Percentiles rank a stretch among this genome's conserved stretches.
Conservation (phyloP, 2,329 filamentous ascomycete species). For the Aspergillus udagawae region DNA sequence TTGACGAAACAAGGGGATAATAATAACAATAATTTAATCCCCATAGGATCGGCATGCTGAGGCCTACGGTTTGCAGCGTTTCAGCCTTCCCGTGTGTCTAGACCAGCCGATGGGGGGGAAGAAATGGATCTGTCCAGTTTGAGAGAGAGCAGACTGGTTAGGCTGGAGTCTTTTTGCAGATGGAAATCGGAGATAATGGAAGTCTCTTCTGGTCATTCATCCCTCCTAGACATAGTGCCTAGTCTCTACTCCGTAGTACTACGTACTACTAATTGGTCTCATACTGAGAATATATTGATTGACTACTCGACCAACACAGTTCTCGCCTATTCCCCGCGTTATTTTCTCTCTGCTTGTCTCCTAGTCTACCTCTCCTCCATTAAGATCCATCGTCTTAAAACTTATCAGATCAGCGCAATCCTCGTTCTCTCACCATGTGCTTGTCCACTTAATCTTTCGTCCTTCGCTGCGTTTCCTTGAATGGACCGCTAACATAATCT, state of each 20-base stretch:
- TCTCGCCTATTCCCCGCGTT: too few species aligned
- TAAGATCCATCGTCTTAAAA: neutral
- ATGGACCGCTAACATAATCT: neutral
- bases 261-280: too few species aligned
- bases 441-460: neutral
- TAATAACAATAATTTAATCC: too few species aligned
- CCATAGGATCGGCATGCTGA: neutral
- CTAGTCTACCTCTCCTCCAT: neutral
- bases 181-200: neutral
- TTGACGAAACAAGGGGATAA: neutral
- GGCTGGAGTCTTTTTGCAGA: neutral
- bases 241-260: too few species aligned
- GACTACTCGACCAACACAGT: too few species aligned
- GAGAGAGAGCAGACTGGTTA: slow-evolving; percentile 14
- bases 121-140: slow-evolving; percentile 10
- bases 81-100: slow-evolving; percentile 26
- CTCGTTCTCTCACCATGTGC: neutral
- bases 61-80: slow-evolving; percentile 5
- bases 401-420: neutral
- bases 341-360: neutral
- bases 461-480: neutral
- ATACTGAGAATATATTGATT: too few species aligned
- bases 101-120: slow-evolving; percentile 27
- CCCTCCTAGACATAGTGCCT: too few species aligned
- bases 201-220: too few species aligned